Base-by-base conservation (phyloP, 495 filamentous ascomycete species). In the Penicillium antarcticum region DNA sequence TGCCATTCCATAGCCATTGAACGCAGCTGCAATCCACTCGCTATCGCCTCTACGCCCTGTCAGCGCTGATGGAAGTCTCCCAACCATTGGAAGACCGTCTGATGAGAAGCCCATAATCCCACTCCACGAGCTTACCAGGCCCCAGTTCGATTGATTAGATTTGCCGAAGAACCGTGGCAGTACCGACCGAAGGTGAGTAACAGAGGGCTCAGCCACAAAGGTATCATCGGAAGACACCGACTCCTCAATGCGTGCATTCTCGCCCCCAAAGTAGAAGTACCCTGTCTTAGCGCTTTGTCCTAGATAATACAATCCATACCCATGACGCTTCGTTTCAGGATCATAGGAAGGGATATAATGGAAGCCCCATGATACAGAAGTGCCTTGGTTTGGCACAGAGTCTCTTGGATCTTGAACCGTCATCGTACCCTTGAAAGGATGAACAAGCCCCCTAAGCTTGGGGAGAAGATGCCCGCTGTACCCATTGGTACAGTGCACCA, bases 1-100 rank as follows among this genome's bases (percentile, higher is more conserved):
- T 2, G 88, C 86, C 89, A 95, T 92, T 1, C 89, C 88, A 67
- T 92, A 89, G 0, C 89, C 89, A 53, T 82, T 85, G 57, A 83
- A 88, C 13, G 79, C 85, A 1, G 77, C 86, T 37, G 80, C 74
- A 32, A 89, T 64, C 71, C 73, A 87, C 39, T 74, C 70, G 12
- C 70, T 67, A 37, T 48, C 53, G 33, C 55, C 73, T 56, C 34
- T 68, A 62, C 54, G 71, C 51, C 35, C 74, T 54, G 64, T 67
- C n/a, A 79, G 49, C 1, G 69, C 55, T 13, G 71, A 64, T 0
- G 84, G 81, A n/a, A 94, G 76, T 2, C 63, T 58, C 0, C 90
- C 90, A 1, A 95, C 84, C 72, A 84, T 85, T 0, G 90, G 87
- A 24, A 80, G 59, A 0, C 77, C 73, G 61, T 94, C 89, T 1